Conservation (phyloP, 2,329 filamentous ascomycete species). For the Phialemonium atrogriseum region DNA sequence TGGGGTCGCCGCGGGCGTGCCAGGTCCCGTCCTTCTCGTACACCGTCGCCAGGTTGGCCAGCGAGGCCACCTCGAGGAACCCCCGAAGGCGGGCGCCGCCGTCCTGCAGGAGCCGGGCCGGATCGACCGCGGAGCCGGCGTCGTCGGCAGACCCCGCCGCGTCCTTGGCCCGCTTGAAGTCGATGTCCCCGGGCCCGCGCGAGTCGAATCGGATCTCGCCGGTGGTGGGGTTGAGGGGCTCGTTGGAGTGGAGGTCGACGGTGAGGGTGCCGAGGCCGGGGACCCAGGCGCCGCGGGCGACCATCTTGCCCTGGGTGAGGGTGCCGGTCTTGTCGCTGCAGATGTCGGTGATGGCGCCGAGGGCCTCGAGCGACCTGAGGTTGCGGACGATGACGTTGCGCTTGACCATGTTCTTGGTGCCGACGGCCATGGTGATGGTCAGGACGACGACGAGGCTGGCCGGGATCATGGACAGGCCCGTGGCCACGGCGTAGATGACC, state of each 20-base stretch:
- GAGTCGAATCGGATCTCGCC: constrained; percentile 39
- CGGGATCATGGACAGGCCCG: constrained; percentile 44
- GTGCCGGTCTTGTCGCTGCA: constrained; percentile 67
- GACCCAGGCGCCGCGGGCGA: constrained; percentile 54
- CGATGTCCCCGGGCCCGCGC: constrained; percentile 18
- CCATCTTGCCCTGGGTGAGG: constrained; percentile 58
- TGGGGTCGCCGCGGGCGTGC: constrained; percentile 58
- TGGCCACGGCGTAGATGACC: constrained; percentile 36
- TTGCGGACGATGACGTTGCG: constrained; percentile 50
- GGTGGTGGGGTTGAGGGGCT: constrained; percentile 54
- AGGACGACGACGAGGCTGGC: constrained; percentile 53
- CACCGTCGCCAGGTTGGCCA: constrained; percentile 53
- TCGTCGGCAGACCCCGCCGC: constrained; percentile 17
- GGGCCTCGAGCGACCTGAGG: constrained; percentile 56
- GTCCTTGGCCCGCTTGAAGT: constrained; percentile 14
- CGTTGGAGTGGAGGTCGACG: constrained; percentile 45
- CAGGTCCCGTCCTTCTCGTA: constrained; percentile 40
- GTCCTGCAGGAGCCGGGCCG: not conserved
- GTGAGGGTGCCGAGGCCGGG: constrained; percentile 42
- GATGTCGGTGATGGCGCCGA: constrained; percentile 62
- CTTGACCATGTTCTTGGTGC: constrained; percentile 46
- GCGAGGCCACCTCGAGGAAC: constrained; percentile 46
- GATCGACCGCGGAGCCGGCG: not conserved
- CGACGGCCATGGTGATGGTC: constrained; percentile 53
- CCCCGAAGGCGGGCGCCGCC: constrained; percentile 22